Conservation (phyloP, 129 eudicot genomes). For the Pittosporum tobira region DNA sequence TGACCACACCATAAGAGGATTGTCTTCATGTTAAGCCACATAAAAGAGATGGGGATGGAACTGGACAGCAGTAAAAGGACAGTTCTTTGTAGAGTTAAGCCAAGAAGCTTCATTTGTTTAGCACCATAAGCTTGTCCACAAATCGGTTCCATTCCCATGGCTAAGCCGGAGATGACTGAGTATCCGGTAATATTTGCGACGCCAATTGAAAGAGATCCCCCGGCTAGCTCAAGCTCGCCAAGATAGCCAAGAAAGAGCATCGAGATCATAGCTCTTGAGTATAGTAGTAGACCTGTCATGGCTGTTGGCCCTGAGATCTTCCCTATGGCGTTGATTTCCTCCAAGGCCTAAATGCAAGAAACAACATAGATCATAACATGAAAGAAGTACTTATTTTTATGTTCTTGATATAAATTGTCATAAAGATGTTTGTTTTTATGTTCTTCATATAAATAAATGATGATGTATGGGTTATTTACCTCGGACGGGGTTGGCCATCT, state of each 20-base stretch:
- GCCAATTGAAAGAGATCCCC: constrained; percentile 33
- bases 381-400: too few species aligned
- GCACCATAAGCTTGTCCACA: constrained; percentile 49
- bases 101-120: constrained; percentile 16
- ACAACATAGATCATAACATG: background rate
- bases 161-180: constrained; percentile 35
- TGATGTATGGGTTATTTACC: constrained; percentile 23
- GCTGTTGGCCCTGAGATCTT: constrained; percentile 19
- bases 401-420: too few species aligned
- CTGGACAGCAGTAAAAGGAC: constrained; percentile 19
- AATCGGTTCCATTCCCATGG: constrained; percentile 45
- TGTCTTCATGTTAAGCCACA: constrained; percentile 33
- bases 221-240: constrained; percentile 35
- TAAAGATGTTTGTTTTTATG: too few species aligned
- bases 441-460: too few species aligned
- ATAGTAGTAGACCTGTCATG: constrained; percentile 23
- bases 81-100: constrained; percentile 28
- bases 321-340: background rate
- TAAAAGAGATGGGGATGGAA: constrained; percentile 32
- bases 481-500: constrained; percentile 72
- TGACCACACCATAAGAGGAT: constrained; percentile 30
- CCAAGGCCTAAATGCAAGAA: background rate
- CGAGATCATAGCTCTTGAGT: constrained; percentile 34
- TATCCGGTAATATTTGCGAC: constrained; percentile 49
- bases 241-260: constrained; percentile 38